A percentile compares a stretch with the other conserved stretches of the same genome.
These are phyloP conservation scores for Pseudogymnoascus sp. DNA, from an alignment of 2,329 filamentous ascomycete genomes.

Conservation along the genomic window DNA sequence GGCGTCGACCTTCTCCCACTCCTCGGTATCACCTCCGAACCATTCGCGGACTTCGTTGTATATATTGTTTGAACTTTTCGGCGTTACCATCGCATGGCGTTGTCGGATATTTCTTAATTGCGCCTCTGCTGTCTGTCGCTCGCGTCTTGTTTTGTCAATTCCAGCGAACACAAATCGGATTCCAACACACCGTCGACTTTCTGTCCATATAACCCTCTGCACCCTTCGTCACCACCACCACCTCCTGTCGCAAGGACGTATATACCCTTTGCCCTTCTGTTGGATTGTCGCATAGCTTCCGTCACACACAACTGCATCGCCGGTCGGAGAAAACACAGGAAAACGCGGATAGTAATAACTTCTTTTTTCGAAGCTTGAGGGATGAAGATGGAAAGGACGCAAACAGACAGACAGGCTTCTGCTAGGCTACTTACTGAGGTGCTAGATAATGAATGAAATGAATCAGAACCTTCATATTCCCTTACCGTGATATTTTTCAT, in stretches of 20 bases:
- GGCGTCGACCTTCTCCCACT: neutral
- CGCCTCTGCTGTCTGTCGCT: neutral
- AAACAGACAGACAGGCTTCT: neutral
- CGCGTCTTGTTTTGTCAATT: neutral
- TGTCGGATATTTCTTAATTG: neutral
- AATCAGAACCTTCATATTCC: neutral
- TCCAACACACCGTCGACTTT: neutral
- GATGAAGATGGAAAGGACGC: neutral
- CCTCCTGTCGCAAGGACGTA: neutral
- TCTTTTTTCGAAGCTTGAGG: neutral
- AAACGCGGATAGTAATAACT: neutral
- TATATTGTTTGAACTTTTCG: neutral
- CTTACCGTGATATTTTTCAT: neutral
- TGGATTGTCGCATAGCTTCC: neutral
- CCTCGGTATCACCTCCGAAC: neutral
- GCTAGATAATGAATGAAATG: slow-evolving; percentile 4
- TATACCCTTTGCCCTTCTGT: neutral
- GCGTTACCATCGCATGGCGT: neutral
- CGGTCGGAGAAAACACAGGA: neutral
- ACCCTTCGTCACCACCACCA: neutral
- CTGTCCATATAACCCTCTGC: neutral
- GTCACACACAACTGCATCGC: neutral
- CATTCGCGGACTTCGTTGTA: neutral
- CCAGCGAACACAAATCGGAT: neutral
- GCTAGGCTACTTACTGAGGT: neutral